phyloP scores from a whole-genome alignment of 2,329 filamentous ascomycete genomes.

The Cercospora sesami region DNA sequence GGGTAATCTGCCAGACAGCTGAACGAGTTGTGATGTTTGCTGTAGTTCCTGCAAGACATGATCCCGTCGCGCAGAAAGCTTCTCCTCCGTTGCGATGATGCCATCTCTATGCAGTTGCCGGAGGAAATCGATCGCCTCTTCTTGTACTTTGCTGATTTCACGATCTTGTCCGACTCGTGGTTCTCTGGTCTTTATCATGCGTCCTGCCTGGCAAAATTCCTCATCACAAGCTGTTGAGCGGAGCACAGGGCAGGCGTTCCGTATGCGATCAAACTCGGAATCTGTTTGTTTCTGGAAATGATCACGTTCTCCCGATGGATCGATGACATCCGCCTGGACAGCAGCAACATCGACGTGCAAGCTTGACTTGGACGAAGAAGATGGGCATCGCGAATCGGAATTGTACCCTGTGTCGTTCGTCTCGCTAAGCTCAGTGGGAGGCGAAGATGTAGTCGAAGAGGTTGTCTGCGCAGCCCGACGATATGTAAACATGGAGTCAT shows the following conservation, averaged over 20 bases:
- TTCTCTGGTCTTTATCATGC: constrained; percentile 16
- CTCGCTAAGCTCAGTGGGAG: background rate
- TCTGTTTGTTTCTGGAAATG: too few relatives aligned
- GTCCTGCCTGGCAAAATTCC: constrained; percentile 12
- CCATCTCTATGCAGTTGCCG: constrained; percentile 5
- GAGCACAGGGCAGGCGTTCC: constrained; percentile 7
- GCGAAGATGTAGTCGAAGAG: background rate
- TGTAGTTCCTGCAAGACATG: background rate
- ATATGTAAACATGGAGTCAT: background rate
- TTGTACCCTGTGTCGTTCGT: background rate
- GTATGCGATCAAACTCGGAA: constrained; percentile 25
- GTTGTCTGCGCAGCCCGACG: background rate
- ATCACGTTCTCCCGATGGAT: background rate
- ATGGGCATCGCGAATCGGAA: background rate
- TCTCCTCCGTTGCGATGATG: constrained; percentile 1
- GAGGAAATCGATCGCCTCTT: constrained; percentile 10
- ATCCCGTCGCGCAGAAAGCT: background rate
- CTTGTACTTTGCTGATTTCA: background rate
- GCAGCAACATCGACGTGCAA: background rate
- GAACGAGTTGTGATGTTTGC: background rate
- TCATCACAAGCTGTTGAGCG: constrained; percentile 7
- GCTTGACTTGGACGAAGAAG: background rate
- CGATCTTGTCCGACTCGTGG: constrained; percentile 12
- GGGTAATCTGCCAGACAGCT: background rate
- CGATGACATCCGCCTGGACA: background rate